Evolutionary conservation across 306 rosid species (phyloP).

Genomic region (Fragaria iinumae): DNA sequence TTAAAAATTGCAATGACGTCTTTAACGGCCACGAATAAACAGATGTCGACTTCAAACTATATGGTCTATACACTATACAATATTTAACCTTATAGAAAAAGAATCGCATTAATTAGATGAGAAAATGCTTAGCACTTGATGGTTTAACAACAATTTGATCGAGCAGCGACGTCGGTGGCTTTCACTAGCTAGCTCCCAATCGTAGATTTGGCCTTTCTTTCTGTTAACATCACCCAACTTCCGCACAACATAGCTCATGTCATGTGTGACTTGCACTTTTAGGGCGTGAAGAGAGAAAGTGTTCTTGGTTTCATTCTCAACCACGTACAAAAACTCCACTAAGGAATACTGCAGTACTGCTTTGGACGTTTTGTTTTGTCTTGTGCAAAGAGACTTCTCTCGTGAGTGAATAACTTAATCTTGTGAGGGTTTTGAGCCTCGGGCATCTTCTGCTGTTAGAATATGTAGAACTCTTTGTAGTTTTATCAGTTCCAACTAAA

Average conservation of each 20-base stretch:
- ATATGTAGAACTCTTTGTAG: not conserved
- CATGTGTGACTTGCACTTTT: not conserved
- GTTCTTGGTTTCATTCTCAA: not conserved
- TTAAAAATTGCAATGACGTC: no score
- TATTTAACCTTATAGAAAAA: not conserved
- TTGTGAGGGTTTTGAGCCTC: not conserved
- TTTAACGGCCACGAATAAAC: no score
- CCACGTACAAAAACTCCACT: not conserved
- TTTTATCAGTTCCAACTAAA: not conserved
- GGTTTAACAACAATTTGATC: not conserved
- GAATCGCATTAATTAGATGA: not conserved
- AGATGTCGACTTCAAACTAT: no score
- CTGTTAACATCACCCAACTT: not conserved
- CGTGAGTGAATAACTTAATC: constrained; percentile 20
- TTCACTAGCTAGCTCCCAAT: no score
- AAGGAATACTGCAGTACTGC: not conserved
- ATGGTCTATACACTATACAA: no score
- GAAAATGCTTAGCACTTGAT: not conserved
- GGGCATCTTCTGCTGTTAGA: not conserved
- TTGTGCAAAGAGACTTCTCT: not conserved
- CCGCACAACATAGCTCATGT: not conserved
- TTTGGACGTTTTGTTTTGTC: not conserved
- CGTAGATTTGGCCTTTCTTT: not conserved
- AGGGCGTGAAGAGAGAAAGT: constrained; percentile 10
- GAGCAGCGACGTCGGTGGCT: not conserved